Base-by-base conservation (phyloP, 2,329 filamentous ascomycete genomes). In the Cladophialophora carrionii region DNA sequence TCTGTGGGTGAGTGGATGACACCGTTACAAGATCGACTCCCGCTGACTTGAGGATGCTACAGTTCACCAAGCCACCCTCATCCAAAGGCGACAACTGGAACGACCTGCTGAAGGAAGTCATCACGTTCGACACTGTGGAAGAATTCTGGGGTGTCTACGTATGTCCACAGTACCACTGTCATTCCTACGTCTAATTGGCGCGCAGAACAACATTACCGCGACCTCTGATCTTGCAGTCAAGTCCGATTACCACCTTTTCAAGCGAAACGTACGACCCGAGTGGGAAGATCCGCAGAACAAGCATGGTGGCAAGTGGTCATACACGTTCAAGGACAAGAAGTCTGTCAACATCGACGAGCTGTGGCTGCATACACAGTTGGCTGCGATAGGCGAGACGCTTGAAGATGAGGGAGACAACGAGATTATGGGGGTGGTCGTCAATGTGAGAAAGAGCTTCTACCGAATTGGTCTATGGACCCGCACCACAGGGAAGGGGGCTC, bases 81-180 rank as follows among this genome's bases (percentile, higher is more conserved):
- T 55, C 64, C 22, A 71, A 96, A 92, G 92, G 92, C 71, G 92
- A 98, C 80, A 97, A 97, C 85, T 99, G 96, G 95, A 96, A 96
- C 72, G 95, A 99, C 77, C 83, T 98, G 68, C 83, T 99, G 69
- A 99, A 99, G 83, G 92, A 99, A 79, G 94, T 99, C 73, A 97
- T 99, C 75, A 97, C 92, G 63, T 98, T 99, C 75, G 92, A 96
- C 82, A 96, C 93, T 2, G 95, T 99, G 29, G 95, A 99, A 82
- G 96, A 99, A 79, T 99, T 99, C 81, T 99, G 95, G 95, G 95
- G 95, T 66, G 91, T 99, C 77, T 98, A 98, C 80, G 96, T 99
- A 85, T 78, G 93, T 84, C 46, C 63, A 48, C 20, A 14, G 10
- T 29, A 17, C 29, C 2, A 55, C 24, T 41, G 32, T 34, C 17